phyloP scores from a whole-genome alignment of 2,329 filamentous ascomycete genomes.

The Penicillium sclerotiorum region DNA sequence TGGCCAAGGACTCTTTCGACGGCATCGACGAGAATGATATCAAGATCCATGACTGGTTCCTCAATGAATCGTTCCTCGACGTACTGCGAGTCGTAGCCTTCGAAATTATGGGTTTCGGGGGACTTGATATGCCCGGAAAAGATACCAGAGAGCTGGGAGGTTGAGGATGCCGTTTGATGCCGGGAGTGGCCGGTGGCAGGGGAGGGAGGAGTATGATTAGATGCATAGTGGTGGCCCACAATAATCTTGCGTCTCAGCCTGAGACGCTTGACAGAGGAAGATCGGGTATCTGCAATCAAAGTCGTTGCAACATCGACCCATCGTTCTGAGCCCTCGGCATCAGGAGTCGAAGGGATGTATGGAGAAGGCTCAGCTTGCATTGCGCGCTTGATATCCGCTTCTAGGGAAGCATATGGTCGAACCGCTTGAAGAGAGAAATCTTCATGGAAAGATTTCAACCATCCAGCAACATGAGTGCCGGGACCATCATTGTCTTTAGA shows the following conservation, averaged over 20 bases:
- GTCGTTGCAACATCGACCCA: constrained; percentile 63
- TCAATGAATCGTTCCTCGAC: constrained; percentile 56
- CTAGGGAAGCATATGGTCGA: constrained; percentile 55
- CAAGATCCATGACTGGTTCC: constrained; percentile 60
- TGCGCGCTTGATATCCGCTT: constrained; percentile 57
- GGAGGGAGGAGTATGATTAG: constrained; percentile 24
- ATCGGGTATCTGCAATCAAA: constrained; percentile 58
- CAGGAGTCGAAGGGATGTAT: constrained; percentile 36
- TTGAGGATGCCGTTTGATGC: constrained; percentile 25
- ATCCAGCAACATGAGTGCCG: constrained; percentile 60
- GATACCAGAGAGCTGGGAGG: constrained; percentile 31
- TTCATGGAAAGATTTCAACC: constrained; percentile 59
- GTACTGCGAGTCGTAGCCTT: constrained; percentile 28
- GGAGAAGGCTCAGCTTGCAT: constrained; percentile 59
- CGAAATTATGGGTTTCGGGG: constrained; percentile 16
- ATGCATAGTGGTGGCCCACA: constrained; percentile 21
- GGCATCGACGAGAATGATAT: constrained; percentile 60
- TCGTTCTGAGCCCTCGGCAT: constrained; percentile 41
- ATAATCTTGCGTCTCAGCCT: constrained; percentile 54
- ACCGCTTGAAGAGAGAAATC: constrained; percentile 63
- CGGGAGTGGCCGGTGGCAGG: constrained; percentile 29
- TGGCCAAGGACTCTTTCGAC: constrained; percentile 58
- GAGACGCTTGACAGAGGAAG: constrained; percentile 59
- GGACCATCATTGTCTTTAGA: constrained; percentile 47
- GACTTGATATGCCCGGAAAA: constrained; percentile 33